These are phyloP conservation scores for rapeseed (Brassica napus) DNA, from an alignment of 345 rosid genomes.

Conservation along the genomic window DNA sequence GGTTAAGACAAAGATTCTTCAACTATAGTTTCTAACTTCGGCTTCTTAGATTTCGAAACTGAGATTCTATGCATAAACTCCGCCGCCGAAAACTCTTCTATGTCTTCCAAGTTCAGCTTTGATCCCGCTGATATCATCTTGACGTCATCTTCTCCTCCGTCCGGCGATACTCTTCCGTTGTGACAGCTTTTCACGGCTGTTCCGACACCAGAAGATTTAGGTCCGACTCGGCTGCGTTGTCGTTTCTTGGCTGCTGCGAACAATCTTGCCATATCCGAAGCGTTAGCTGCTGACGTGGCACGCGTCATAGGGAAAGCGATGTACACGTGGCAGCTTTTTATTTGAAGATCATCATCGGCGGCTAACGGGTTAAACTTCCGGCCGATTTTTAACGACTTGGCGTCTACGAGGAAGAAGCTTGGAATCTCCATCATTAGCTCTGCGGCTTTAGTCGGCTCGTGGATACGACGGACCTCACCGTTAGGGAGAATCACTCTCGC, in stretches of 20 bases:
- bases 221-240: conserved; percentile 15
- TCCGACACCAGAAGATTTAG: conserved; percentile 29
- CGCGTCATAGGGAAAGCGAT: conserved; percentile 78
- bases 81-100: conserved; percentile 56
- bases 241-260: conserved; percentile 55
- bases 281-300: conserved; percentile 53
- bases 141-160: conserved; percentile 14
- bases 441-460: conserved; percentile 64
- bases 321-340: conserved; percentile 55
- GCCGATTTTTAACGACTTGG: conserved; percentile 68
- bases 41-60: conserved; percentile 72
- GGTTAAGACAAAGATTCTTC: conserved; percentile 53
- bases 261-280: conserved; percentile 67
- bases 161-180: conserved; percentile 32
- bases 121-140: conserved; percentile 24
- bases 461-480: conserved; percentile 63
- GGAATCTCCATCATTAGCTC: conserved; percentile 92
- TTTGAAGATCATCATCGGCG: conserved; percentile 85
- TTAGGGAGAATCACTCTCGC: conserved; percentile 65
- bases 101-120: conserved; percentile 57
- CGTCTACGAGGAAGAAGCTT: conserved; percentile 65
- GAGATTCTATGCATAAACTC: conserved; percentile 66
- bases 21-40: conserved; percentile 67
- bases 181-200: conserved; percentile 1
- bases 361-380: conserved; percentile 63